Percentiles rank a stretch among this genome's conserved stretches.
Conservation (phyloP, 441 rosid genomes). For the Euphorbia schlechtendalii region DNA sequence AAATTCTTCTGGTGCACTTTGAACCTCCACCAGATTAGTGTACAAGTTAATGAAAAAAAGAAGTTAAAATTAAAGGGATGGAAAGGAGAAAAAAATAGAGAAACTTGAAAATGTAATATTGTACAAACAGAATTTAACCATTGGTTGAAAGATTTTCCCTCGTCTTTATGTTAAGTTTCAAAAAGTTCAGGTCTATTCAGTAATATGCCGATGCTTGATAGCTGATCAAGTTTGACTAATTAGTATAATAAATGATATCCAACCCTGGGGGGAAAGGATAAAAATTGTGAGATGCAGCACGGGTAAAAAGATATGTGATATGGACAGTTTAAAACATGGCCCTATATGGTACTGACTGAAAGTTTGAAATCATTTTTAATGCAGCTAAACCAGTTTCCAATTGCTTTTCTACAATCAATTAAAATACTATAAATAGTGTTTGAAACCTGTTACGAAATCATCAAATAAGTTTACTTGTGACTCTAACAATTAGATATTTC, state of each 20-base stretch:
- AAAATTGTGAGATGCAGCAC: background rate
- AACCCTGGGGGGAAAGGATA: background rate
- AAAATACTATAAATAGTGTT: background rate
- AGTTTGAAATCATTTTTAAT: background rate
- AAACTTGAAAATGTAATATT: background rate
- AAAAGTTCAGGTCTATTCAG: slow-evolving; percentile 2
- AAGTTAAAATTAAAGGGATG: no score
- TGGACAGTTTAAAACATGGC: background rate
- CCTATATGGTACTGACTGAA: no score
- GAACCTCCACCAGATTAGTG: background rate
- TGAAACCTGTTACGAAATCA: background rate
- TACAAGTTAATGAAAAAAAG: no score
- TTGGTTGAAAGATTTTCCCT: background rate
- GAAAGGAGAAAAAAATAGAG: background rate
- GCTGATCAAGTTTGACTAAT: background rate
- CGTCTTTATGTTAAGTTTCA: background rate
- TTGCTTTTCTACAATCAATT: background rate
- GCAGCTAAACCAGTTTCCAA: background rate
- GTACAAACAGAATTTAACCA: background rate
- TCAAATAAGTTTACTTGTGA: background rate
- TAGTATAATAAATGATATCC: background rate
- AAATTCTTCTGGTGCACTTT: background rate
- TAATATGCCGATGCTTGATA: background rate
- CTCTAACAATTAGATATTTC: background rate
- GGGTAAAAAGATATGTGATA: background rate